These are phyloP conservation scores for Colletotrichum aenigma DNA, from an alignment of 2,329 filamentous ascomycete species.

Conservation along the genomic window DNA sequence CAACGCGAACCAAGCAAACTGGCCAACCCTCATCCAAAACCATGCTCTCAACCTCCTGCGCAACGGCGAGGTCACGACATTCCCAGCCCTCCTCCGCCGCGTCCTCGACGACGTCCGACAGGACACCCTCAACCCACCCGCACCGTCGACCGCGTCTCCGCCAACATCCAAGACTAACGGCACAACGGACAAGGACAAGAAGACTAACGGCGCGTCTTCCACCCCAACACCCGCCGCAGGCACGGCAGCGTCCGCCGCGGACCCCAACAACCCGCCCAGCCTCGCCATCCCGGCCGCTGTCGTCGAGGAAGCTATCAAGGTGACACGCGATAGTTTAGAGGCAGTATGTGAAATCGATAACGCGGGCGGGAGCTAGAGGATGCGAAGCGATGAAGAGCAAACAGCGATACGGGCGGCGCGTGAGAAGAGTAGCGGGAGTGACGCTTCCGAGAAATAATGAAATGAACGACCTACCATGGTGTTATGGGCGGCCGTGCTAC, in stretches of 20 bases:
- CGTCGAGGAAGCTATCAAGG: constrained; percentile 66
- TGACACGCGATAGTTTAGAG: constrained; percentile 64
- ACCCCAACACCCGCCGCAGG: constrained; percentile 2
- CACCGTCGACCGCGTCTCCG: constrained; percentile 28
- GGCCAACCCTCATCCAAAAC: constrained; percentile 63
- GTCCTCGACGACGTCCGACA: constrained; percentile 67
- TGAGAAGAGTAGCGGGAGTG: neutral
- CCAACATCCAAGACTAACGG: constrained; percentile 30
- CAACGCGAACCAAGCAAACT: constrained; percentile 63
- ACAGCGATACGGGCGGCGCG: neutral
- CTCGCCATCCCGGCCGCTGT: constrained; percentile 64
- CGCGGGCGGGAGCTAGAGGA: neutral
- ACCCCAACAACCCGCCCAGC: constrained; percentile 30
- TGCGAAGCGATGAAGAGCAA: neutral
- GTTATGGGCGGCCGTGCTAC: neutral
- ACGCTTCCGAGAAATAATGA: neutral
- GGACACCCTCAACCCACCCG: constrained; percentile 43
- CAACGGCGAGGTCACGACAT: constrained; percentile 62
- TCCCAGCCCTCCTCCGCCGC: constrained; percentile 63
- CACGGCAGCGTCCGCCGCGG: constrained; percentile 13
- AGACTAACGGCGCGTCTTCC: constrained; percentile 10
- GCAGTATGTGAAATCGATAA: constrained; percentile 45
- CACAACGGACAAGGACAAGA: constrained; percentile 14
- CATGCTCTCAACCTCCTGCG: constrained; percentile 67
- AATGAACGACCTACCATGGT: neutral